A percentile compares a stretch with the other conserved stretches of the same genome.
These are phyloP conservation scores for Umbilicus rupestris DNA, from an alignment of 164 flowering plant genomes.

Conservation along the genomic window DNA sequence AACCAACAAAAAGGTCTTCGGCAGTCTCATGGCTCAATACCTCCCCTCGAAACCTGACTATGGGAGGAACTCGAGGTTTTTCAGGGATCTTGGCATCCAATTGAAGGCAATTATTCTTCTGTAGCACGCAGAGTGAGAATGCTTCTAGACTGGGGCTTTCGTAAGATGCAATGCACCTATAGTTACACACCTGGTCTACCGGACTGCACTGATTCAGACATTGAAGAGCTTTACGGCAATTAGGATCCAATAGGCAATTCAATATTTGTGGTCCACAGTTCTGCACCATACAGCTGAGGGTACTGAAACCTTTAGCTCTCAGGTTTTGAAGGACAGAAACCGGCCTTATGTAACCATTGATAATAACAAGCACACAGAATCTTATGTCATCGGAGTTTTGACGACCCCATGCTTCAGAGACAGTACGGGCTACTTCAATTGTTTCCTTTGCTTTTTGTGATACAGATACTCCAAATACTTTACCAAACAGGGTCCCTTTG, in stretches of 20 bases:
- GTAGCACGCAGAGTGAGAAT: slow-evolving; percentile 81
- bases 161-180: slow-evolving; percentile 83
- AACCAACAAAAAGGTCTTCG: slow-evolving; percentile 89
- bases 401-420: slow-evolving; percentile 81
- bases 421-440: slow-evolving; percentile 37
- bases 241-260: slow-evolving; percentile 76
- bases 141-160: slow-evolving; percentile 80
- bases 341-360: slow-evolving; percentile 75
- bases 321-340: slow-evolving; percentile 61
- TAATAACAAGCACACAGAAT: slow-evolving; percentile 69
- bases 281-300: slow-evolving; percentile 74
- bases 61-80: slow-evolving; percentile 62
- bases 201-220: slow-evolving; percentile 89
- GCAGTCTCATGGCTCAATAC: slow-evolving; percentile 60
- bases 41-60: slow-evolving; percentile 46
- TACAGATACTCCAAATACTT: slow-evolving; percentile 19
- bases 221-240: slow-evolving; percentile 79
- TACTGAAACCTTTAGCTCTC: slow-evolving; percentile 77
- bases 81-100: slow-evolving; percentile 75
- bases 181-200: slow-evolving; percentile 90
- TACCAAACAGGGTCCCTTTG: slow-evolving; percentile 28
- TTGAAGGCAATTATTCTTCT: slow-evolving; percentile 78
- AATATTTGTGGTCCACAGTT: slow-evolving; percentile 77
- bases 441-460: slow-evolving; percentile 29
- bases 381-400: slow-evolving; percentile 86